Evolutionary conservation across 176 grass and related monocot species (phyloP), one percentile per base, ranked within the genome.

Genomic region (Oryza australiensis): DNA sequence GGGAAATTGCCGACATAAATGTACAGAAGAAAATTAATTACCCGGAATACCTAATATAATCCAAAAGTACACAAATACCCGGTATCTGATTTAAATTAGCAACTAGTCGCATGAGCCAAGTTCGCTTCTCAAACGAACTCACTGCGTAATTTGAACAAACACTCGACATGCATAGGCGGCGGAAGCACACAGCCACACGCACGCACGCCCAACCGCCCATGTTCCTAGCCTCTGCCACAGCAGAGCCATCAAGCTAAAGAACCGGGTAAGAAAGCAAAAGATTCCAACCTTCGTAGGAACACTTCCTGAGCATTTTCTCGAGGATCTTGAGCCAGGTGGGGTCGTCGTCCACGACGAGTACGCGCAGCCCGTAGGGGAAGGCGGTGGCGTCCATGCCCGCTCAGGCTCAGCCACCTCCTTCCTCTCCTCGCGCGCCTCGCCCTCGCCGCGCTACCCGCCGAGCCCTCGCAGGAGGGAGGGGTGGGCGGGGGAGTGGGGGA

Each of bases 291-390:
- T 94, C 97, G 64, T 99, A 99, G 76, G 91, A 96, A 48, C 97
- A 99, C 91, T 99, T 99, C 66, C 91, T 73, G 72, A 99, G 97
- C 97, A 99, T 99, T 93, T 99, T 99, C 85, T 99, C 97, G 53
- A 99, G 85, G 79, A 99, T 99, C 91, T 99, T 99, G 82, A 99
- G 83, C 97, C 97, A 99, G 0, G 97, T 99, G 9, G 93, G 97
- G 70, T 99, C 97, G 49, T 99, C 97, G 66, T 99, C 97, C 9
- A 99, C 97, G 48, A 99, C 91, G 67, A 99, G 83, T 62, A 99
- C 93, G 60, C 97, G 93, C 69, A 99, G 97, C n/a, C 97, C 97
- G 69, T 91, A 76, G 9, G 97, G 97, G 68, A 99, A 99, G 70
- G 80, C 93, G 46, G 90, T 82, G 64, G 87, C 87, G 80, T 94